Base-by-base conservation (phyloP, 75 land plant species). In the Picea sitchensis region DNA sequence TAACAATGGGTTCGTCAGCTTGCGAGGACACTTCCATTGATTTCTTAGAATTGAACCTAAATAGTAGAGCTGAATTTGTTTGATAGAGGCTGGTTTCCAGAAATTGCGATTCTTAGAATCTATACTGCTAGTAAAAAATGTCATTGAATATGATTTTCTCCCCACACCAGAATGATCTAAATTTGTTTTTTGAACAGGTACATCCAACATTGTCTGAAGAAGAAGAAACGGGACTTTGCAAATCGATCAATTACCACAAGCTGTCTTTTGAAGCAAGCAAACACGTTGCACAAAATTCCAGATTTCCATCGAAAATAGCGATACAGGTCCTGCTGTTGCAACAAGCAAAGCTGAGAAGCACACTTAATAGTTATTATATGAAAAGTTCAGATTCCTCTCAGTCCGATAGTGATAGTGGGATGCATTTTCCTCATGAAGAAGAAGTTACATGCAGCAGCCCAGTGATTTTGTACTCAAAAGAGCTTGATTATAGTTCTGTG, bases 231-330 rank as follows among this genome's bases (percentile, higher is more conserved):
- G 82, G 83, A 72, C 79, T 95, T 14, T 95, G 88, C 82, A 80
- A 84, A 77, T 86, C 62, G 17, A 61, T 95, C 36, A 88, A 89
- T 64, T 85, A 81, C 67, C 88, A 93, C 65, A 95, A 93, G 77
- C 88, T 95, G 21, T 87, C 96, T n/a, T 65, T 84, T 6, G 96
- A 93, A 78, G 80, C 82, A 36, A 88, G 92, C 86, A 87, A 87
- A 73, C 89, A 89, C 62, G 83, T 88, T 6, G 83, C 89, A 32
- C 79, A 88, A 67, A 95, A 95, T 73, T 60, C 89, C 1, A 83
- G 89, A 62, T 82, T 95, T 78, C 96, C 94, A 65, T 84, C 92
- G 36, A 86, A 87, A 84, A 77, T 85, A 21, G 89, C 88, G 9
- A 72, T 87, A 26, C 90, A 84, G 84, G 92, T 90, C 18, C 86